Evolutionary conservation across 805 yeast genomes (phyloP), one percentile per base, ranked within the genome.

Genomic region (Nakazawaea ishiwadae): DNA sequence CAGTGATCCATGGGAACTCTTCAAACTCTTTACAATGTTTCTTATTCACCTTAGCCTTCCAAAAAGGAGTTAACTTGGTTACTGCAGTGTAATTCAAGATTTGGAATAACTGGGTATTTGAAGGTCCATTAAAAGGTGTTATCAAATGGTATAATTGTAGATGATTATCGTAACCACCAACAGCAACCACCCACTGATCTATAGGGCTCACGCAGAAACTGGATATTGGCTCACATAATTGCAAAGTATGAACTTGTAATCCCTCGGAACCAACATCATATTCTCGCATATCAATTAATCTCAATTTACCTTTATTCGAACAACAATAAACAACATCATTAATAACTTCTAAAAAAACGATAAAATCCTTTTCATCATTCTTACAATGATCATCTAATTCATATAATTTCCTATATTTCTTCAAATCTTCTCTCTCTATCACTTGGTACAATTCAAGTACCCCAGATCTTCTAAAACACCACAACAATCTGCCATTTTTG

Each of bases 1-100:
- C 57, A 21, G 55, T 53, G 24, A 54, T 44, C 61, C 61, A 56
- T 3, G 52, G 45, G 39, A 56, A 55, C 4, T 54, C 57, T 4
- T 51, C 53, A 12, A 32, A 35, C 19, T 23, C 34, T 11, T 23
- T 23, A 8, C 10, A 8, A 10, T 29, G 14, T 48, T 40, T 40
- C 30, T 37, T 30, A 23, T 32, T 17, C 6, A 36, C 34, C 12
- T 47, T 42, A 4, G 54, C 55, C 35, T 48, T 53, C 49, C 51
- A 55, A 14, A 43, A 35, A 4, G 59, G 59, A 38, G 48, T 41
- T 5, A 53, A 43, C 32, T 47, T 48, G 30, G 47, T 49, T 3
- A 39, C 28, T 3, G 37, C 23, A n/a, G 39, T 29, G 20, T 35
- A 34, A 32, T 35, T 35, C 46, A 39, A 37, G 6, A 34, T 19